Base-by-base conservation (phyloP, 2,329 filamentous ascomycete genomes). In the Nannizziopsis arthrosporioides region DNA sequence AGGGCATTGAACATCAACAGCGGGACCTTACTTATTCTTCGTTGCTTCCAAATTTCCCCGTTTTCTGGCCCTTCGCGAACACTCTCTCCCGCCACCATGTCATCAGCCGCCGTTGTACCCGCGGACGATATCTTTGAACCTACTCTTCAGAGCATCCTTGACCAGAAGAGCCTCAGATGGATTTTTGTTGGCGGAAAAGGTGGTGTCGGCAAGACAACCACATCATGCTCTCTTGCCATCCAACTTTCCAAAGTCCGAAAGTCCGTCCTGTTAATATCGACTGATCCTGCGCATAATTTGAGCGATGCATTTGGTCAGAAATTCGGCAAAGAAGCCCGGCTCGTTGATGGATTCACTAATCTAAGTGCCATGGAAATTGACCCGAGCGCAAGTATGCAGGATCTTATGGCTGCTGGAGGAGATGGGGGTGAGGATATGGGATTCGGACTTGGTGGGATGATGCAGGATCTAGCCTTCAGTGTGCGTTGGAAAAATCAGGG, bases 281-380 rank as follows among this genome's bases (percentile, higher is more conserved):
- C 92, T 60, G 92, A 98, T 68, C 92, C 92, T 46, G 92, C 92
- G 45, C 92, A 98, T 77, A 98, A 98, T 71, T 77, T 98, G 54
- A 92, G 85, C 58, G 92, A 98, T 72, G 92, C 92, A 52, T 98
- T 98, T 70, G 87, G 86, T 57, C 90, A 98, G 70, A 98, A 98
- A 72, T 98, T 98, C 63, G 92, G 92, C 73, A 98, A 98, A 75
- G 92, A 98, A 69, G 92, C 92, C 47, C 81, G 88, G 54, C 80
- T 94, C 35, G 77, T 98, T 55, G 82, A 94, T 58, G 92, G 92
- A 57, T 95, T 94, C 63, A 80, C 82, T 31, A 95, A 95, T 68
- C 74, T 98, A 57, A 93, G 86, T 64, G 92, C 92, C 54, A 98
- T 98, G 92, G 92, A 98, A 70, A 96, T 98, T 59, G 92, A 98